phyloP scores from a whole-genome alignment of 768 basidiomycete species.

The Mycena filopes region DNA sequence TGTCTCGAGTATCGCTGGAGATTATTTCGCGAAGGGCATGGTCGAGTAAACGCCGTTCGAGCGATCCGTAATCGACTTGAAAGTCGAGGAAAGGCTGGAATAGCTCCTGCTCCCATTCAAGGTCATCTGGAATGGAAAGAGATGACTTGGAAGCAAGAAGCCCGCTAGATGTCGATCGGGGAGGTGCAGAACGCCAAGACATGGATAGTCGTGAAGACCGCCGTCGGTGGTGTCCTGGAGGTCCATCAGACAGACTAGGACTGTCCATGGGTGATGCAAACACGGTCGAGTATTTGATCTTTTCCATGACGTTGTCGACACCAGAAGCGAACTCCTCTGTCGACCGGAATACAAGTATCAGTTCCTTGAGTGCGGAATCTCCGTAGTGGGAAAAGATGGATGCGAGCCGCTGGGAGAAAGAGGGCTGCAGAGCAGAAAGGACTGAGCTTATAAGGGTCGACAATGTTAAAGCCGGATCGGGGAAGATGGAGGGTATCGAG shows the following conservation, averaged over 20 bases:
- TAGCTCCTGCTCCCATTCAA: constrained; percentile 91
- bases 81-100: constrained; percentile 96
- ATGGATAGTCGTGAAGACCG: constrained; percentile 75
- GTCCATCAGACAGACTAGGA: constrained; percentile 31
- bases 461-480: constrained; percentile 80
- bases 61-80: constrained; percentile 82
- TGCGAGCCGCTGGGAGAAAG: constrained; percentile 82
- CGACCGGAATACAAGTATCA: constrained; percentile 76
- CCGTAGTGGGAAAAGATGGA: constrained; percentile 75
- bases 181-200: constrained; percentile 61
- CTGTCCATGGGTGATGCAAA: constrained; percentile 36
- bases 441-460: constrained; percentile 87
- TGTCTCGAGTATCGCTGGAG: constrained; percentile 54
- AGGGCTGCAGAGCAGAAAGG: constrained; percentile 82
- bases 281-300: constrained; percentile 57
- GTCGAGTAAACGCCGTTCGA: constrained; percentile 80
- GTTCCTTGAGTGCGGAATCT: constrained; percentile 68
- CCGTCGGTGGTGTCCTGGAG: constrained; percentile 53
- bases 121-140: constrained; percentile 43
- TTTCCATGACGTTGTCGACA: constrained; percentile 82
- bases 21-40: constrained; percentile 63
- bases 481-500: constrained; percentile 87
- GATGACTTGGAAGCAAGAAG: constrained; percentile 36
- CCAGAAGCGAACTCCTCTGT: constrained; percentile 87
- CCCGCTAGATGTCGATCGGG: constrained; percentile 42